Percentiles rank a stretch among this genome's conserved stretches.
These are phyloP conservation scores for Bonia amplexicaulis DNA, from an alignment of 176 grass and related monocot species.

Conservation along the genomic window DNA sequence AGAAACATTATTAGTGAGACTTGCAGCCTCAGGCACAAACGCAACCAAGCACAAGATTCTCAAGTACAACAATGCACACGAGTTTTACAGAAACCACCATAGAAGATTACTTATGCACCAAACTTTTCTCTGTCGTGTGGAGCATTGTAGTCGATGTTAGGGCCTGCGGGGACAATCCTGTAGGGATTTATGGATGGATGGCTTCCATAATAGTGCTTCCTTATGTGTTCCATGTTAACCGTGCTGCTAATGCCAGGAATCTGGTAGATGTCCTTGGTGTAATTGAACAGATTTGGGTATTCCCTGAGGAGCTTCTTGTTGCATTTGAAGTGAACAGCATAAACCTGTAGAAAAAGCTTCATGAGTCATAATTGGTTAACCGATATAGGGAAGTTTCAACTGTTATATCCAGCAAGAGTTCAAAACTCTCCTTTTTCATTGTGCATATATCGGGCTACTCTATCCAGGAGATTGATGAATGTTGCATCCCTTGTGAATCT, in stretches of 20 bases:
- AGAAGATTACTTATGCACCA: constrained; percentile 13
- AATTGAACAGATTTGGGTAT: constrained; percentile 86
- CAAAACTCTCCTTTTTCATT: neutral
- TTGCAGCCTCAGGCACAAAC: neutral
- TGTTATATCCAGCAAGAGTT: neutral
- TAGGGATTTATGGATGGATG: constrained; percentile 80
- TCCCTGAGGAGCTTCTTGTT: constrained; percentile 87
- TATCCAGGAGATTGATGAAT: neutral
- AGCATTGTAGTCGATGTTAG: constrained; percentile 67
- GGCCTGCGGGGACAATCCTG: constrained; percentile 65
- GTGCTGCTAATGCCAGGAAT: constrained; percentile 66
- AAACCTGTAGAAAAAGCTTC: constrained; percentile 48
- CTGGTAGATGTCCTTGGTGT: constrained; percentile 93
- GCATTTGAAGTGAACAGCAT: constrained; percentile 91
- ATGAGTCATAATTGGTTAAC: neutral
- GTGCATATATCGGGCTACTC: neutral
- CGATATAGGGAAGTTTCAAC: neutral
- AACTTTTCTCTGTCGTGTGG: constrained; percentile 81
- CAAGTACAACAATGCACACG: neutral
- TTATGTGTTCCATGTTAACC: constrained; percentile 77
- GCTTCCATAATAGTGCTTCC: constrained; percentile 93
- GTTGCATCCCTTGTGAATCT: neutral
- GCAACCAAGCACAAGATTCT: neutral
- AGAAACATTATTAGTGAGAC: neutral
- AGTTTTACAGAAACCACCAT: neutral